Evolutionary conservation across 2,329 filamentous ascomycete genomes (phyloP).

Genomic region (Teratosphaeria epicoccoides): DNA sequence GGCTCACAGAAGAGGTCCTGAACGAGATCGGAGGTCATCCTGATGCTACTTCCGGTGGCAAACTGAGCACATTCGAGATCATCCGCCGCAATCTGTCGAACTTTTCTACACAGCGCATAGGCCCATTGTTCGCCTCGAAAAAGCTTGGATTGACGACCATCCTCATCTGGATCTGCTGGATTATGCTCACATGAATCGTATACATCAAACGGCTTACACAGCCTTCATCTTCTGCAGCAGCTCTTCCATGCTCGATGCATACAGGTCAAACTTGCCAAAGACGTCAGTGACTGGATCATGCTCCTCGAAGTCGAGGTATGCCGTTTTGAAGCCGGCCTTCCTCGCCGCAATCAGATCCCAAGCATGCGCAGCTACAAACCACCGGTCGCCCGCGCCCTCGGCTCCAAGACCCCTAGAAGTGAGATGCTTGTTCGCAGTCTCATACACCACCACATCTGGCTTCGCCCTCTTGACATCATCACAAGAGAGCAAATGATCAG

Average conservation of each 20-base stretch:
- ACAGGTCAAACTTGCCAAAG: slow-evolving; percentile 23
- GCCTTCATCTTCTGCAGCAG: slow-evolving; percentile 20
- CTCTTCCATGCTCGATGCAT: slow-evolving; percentile 18
- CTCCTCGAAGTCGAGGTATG: slow-evolving; percentile 22
- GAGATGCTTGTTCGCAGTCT: slow-evolving; percentile 15
- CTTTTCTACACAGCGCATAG: slow-evolving; percentile 56
- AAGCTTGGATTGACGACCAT: slow-evolving; percentile 39
- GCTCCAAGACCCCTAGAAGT: slow-evolving; percentile 12
- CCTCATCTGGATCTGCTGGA: slow-evolving; percentile 68
- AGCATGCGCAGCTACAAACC: slow-evolving; percentile 23
- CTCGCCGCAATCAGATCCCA: slow-evolving; percentile 21
- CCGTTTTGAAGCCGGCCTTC: slow-evolving; percentile 24
- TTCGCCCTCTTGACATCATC: slow-evolving; percentile 22
- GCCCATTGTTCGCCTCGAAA: slow-evolving; percentile 48
- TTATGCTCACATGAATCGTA: slow-evolving; percentile 77
- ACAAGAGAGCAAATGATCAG: slow-evolving; percentile 20
- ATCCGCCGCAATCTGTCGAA: slow-evolving; percentile 51
- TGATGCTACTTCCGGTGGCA: slow-evolving; percentile 38
- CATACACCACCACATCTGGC: slow-evolving; percentile 20
- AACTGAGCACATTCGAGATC: slow-evolving; percentile 37
- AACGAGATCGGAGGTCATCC: slow-evolving; percentile 44
- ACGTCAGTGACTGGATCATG: slow-evolving; percentile 20
- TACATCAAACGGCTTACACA: slow-evolving; percentile 59
- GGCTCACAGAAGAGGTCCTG: slow-evolving; percentile 63
- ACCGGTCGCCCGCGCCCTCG: slow-evolving; percentile 17